phyloP scores from a whole-genome alignment of 2,329 filamentous ascomycete genomes.

The Exophiala sp. region DNA sequence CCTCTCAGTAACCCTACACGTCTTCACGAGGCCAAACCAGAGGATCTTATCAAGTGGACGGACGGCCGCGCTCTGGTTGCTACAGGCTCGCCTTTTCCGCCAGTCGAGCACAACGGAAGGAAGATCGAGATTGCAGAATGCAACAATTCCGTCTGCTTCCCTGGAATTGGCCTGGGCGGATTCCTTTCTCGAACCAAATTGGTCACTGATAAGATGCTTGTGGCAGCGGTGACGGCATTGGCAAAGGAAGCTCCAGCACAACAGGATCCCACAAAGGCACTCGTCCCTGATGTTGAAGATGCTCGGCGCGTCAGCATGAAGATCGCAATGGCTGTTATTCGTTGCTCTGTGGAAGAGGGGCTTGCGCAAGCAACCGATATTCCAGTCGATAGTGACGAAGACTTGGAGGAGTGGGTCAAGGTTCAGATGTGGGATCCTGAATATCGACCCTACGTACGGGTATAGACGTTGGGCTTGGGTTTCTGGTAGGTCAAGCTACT shows the following conservation, averaged over 20 bases:
- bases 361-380: slow-evolving; percentile 61
- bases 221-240: slow-evolving; percentile 69
- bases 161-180: slow-evolving; percentile 74
- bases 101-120: slow-evolving; percentile 56
- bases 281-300: slow-evolving; percentile 69
- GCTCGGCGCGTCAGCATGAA: slow-evolving; percentile 70
- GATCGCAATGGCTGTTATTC: slow-evolving; percentile 70
- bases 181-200: slow-evolving; percentile 63
- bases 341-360: slow-evolving; percentile 62
- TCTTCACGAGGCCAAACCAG: slow-evolving; percentile 73
- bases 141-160: slow-evolving; percentile 82
- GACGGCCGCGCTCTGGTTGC: slow-evolving; percentile 70
- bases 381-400: slow-evolving; percentile 42
- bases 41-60: slow-evolving; percentile 73
- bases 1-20: slow-evolving; percentile 80
- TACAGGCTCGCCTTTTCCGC: slow-evolving; percentile 74
- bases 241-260: slow-evolving; percentile 66
- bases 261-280: slow-evolving; percentile 55
- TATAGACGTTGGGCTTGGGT: too few relatives aligned
- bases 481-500: too few relatives aligned
- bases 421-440: slow-evolving; percentile 41
- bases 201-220: slow-evolving; percentile 71
- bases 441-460: slow-evolving; percentile 28
- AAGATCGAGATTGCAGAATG: slow-evolving; percentile 66
- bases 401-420: slow-evolving; percentile 38